A percentile compares a stretch with the other conserved stretches of the same genome.
These are phyloP conservation scores for Nannizzia gypsea DNA, from an alignment of 2,329 filamentous ascomycete species.

Conservation along the genomic window DNA sequence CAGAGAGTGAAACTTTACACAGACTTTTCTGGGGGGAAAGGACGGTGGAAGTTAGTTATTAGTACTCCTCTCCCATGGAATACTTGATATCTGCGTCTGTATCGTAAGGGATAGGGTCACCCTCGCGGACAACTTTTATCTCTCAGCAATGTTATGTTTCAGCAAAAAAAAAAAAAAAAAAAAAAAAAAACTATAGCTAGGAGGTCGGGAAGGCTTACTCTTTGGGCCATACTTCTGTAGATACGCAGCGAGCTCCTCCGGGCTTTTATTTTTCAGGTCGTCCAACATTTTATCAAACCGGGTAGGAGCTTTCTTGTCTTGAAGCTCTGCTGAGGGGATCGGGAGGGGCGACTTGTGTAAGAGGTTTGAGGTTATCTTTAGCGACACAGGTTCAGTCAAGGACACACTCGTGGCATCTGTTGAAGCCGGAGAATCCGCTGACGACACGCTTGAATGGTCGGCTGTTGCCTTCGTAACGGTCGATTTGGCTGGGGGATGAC, in stretches of 20 bases:
- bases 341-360: not conserved
- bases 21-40: not conserved
- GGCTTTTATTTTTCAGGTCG: not conserved
- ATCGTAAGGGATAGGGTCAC: not conserved
- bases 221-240: not conserved
- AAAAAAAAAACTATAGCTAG: not conserved
- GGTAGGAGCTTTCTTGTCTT: not conserved
- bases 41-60: not conserved
- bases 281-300: not conserved
- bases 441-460: not conserved
- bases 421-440: not conserved
- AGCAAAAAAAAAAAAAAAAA: not conserved
- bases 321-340: not conserved
- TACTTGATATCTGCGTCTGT: not conserved
- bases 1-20: not conserved
- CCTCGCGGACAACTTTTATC: not conserved
- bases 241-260: not conserved
- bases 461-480: not conserved
- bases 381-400: not conserved
- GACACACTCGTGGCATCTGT: not conserved
- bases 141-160: not conserved
- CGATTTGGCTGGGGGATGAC: not conserved
- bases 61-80: not conserved
- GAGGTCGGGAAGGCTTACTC: not conserved
- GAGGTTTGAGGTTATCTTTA: not conserved